A percentile compares a stretch with the other conserved stretches of the same genome.
Conservation (phyloP, 768 basidiomycete genomes). For the Peribolospora baueri region DNA sequence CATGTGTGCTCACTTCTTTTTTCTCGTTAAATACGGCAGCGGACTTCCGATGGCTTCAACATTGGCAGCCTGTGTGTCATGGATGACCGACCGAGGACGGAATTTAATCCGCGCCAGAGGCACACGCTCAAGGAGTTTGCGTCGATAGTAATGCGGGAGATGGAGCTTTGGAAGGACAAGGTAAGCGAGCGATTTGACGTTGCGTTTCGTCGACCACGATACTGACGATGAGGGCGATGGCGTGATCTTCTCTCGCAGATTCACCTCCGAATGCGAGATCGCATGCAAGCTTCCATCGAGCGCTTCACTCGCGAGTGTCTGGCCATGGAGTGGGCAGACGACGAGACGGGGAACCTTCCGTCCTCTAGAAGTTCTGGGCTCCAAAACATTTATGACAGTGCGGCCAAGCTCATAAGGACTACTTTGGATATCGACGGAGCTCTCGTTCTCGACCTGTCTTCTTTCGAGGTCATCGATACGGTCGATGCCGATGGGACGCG, state of each 20-base stretch:
- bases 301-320: slow-evolving; percentile 83
- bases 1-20: no score
- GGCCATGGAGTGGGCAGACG: slow-evolving; percentile 40
- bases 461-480: slow-evolving; percentile 63
- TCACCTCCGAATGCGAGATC: slow-evolving; percentile 66
- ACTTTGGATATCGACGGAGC: slow-evolving; percentile 84
- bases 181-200: slow-evolving; percentile 20
- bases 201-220: not conserved
- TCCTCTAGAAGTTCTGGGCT: slow-evolving; percentile 20
- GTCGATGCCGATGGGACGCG: slow-evolving; percentile 18
- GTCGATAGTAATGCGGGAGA: slow-evolving; percentile 75
- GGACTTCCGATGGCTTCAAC: not conserved
- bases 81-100: slow-evolving; percentile 54
- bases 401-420: slow-evolving; percentile 62
- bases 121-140: slow-evolving; percentile 91
- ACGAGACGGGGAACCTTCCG: slow-evolving; percentile 12
- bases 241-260: slow-evolving; percentile 27
- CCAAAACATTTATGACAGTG: slow-evolving; percentile 76
- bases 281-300: slow-evolving; percentile 92
- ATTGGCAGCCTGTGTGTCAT: slow-evolving; percentile 45
- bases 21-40: no score
- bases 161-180: slow-evolving; percentile 90
- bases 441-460: slow-evolving; percentile 73
- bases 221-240: slow-evolving; percentile 6
- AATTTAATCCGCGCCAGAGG: slow-evolving; percentile 67